Conservation (phyloP, 2,329 filamentous ascomycete species). For the Sporothrix brasiliensis region DNA sequence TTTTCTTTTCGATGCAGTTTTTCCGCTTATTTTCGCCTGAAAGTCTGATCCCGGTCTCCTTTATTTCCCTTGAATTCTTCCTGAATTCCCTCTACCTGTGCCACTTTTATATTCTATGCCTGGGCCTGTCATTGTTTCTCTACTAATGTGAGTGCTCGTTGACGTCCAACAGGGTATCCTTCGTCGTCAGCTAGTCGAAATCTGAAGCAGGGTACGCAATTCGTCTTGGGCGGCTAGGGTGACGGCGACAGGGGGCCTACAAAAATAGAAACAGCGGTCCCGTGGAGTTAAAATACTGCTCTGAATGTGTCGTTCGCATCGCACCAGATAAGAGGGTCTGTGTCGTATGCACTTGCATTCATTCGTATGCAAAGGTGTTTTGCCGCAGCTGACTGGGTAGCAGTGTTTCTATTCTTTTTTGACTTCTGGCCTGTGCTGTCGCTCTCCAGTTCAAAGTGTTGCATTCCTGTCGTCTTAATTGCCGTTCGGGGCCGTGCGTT, state of each 20-base stretch:
- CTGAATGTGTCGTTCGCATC: not conserved
- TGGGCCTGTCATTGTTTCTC: not conserved
- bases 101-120: not conserved
- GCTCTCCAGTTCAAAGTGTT: not conserved
- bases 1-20: not conserved
- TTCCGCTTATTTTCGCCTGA: not conserved
- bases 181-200: not conserved
- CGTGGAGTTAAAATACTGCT: not conserved
- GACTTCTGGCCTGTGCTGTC: not conserved
- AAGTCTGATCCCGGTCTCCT: conserved; percentile 6
- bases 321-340: not conserved
- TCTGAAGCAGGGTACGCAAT: conserved; percentile 18
- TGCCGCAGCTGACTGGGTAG: conserved; percentile 11
- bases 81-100: not conserved
- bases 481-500: conserved; percentile 11
- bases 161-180: not conserved
- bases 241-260: not conserved
- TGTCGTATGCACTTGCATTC: not conserved
- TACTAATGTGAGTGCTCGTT: not conserved
- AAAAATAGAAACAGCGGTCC: conserved; percentile 22
- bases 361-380: conserved; percentile 11
- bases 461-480: conserved; percentile 16
- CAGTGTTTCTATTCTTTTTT: not conserved
- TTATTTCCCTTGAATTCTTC: not conserved
- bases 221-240: not conserved